These are phyloP conservation scores for Verticillium albo-atrum DNA, from an alignment of 2,329 filamentous ascomycete genomes.

Conservation along the genomic window DNA sequence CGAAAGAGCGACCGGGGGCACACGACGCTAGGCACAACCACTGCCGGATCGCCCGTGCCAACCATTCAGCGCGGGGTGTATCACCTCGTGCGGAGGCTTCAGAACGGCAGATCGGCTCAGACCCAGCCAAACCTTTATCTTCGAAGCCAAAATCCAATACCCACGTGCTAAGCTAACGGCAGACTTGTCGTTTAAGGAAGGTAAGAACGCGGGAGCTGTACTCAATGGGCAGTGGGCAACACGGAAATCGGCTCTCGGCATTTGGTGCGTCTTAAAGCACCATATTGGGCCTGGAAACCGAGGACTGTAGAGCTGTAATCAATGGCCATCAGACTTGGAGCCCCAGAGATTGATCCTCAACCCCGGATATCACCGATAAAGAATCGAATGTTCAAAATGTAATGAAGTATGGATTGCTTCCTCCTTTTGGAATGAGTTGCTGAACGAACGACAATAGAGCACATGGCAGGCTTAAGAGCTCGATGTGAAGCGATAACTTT, in stretches of 20 bases:
- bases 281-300: no score
- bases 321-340: no score
- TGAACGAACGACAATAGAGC: no score
- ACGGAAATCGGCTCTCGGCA: not conserved
- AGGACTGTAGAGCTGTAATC: no score
- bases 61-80: not conserved
- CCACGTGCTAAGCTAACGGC: not conserved
- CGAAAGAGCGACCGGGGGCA: not conserved
- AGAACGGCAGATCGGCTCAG: not conserved
- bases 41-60: not conserved
- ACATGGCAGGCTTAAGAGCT: no score
- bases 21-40: not conserved
- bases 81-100: not conserved
- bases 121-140: not conserved
- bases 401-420: no score
- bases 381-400: no score
- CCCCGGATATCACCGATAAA: no score
- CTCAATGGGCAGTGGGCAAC: not conserved
- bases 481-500: no score
- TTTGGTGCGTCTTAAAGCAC: no score
- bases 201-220: not conserved
- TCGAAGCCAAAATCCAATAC: not conserved
- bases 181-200: not conserved
- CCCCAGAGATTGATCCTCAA: no score
- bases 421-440: no score